A percentile compares a stretch with the other conserved stretches of the same genome.
Conservation (phyloP, 805 yeast genomes). For the Schwanniomyces yamadae region DNA sequence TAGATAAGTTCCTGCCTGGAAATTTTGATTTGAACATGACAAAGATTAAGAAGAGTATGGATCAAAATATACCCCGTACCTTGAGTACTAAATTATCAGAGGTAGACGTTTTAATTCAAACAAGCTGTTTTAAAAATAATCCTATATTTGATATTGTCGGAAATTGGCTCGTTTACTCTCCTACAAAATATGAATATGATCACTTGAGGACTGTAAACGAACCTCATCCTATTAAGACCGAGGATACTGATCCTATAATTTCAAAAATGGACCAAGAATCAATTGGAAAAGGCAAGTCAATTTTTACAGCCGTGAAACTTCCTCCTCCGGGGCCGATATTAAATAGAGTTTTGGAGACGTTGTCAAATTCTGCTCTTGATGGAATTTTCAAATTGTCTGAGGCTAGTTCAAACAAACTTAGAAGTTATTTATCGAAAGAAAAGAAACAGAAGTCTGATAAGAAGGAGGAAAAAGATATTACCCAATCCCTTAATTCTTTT, state of each 20-base stretch:
- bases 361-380: constrained; percentile 56
- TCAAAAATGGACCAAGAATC: constrained; percentile 5
- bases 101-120: constrained; percentile 25
- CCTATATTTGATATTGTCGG: constrained; percentile 52
- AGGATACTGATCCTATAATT: constrained; percentile 12
- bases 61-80: constrained; percentile 19
- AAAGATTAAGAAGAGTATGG: constrained; percentile 18
- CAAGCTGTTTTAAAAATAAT: constrained; percentile 29
- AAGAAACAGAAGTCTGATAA: constrained; percentile 8
- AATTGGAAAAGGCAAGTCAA: constrained; percentile 3
- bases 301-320: constrained; percentile 45
- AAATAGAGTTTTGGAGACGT: constrained; percentile 45
- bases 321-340: constrained; percentile 49
- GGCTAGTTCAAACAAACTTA: constrained; percentile 45
- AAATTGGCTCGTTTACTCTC: constrained; percentile 49
- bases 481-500: constrained; percentile 26
- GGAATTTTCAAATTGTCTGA: constrained; percentile 49
- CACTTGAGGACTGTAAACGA: constrained; percentile 23
- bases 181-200: constrained; percentile 36
- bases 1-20: constrained; percentile 8
- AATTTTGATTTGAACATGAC: constrained; percentile 18
- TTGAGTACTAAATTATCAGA: constrained; percentile 13
- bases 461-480: constrained; percentile 15
- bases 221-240: constrained; percentile 1
- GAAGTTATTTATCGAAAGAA: constrained; percentile 30